Evolutionary conservation across 192 early-diverging fungal species (phyloP), one percentile per base, ranked within the genome.

Genomic region (Podila epicladia): DNA sequence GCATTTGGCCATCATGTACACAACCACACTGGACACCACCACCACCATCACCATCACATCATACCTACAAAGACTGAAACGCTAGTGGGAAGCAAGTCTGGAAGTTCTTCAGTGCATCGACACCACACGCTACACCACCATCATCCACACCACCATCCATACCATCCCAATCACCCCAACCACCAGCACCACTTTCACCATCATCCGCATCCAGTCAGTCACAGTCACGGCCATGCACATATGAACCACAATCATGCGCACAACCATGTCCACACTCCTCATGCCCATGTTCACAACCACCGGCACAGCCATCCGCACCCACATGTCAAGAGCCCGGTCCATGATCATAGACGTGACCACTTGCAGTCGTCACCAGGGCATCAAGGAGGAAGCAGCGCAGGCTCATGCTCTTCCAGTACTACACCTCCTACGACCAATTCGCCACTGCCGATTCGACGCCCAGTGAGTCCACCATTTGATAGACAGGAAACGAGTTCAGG

Each of bases 121-220:
- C 77, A 80, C n/a, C 77, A 80, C 19, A 15, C 70, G 8, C 19
- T 69, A 13, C 67, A 80, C 49, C 77, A 80, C 53, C 77, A 80
- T 32, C 77, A 80, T 17, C 77, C 77, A 8, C 77, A 80, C 28
- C 77, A 80, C 22, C 77, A 80, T 33, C 77, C 77, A 4, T 80
- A 80, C 37, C 77, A 80, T 29, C 77, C 77, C 2, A 80, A 80
- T 31, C 77, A 80, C 48, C 77, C 77, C 17, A 80, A 80, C 38
- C 77, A 80, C 17, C 77, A 80, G 33, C 77, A 80, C 28, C 77
- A 80, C 32, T 80, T 80, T 59, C 77, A 80, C 38, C 77, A 80
- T 24, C 77, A 80, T 37, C 31, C 41, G 6, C 76, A 72, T 8
- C 48, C 75, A 28, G 35, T 28, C 24, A 28, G 22, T 41, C 64